phyloP scores from a whole-genome alignment of 345 rosid genomes.

The Boechera divaricarpa region DNA sequence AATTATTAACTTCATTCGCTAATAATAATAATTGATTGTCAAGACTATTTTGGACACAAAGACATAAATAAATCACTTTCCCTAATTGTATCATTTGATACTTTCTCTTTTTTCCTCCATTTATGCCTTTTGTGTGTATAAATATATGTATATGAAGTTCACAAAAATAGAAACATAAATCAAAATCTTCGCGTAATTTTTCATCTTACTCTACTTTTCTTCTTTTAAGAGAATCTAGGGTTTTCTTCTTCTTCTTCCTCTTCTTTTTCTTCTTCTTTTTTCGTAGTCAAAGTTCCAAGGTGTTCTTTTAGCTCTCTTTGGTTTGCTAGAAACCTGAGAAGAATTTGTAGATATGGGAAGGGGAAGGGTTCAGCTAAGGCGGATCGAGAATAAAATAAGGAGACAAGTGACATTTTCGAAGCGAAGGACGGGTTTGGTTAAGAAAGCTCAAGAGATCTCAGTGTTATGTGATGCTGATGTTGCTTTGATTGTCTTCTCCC shows the following conservation, averaged over 20 bases:
- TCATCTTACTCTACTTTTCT: constrained; percentile 23
- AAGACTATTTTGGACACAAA: constrained; percentile 35
- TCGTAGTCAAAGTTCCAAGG: constrained; percentile 10
- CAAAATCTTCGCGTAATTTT: constrained; percentile 5
- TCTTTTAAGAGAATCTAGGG: constrained; percentile 41
- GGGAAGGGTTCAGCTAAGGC: constrained; percentile 94
- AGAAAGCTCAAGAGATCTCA: constrained; percentile 96
- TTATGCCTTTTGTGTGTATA: neutral
- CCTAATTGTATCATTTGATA: constrained; percentile 44
- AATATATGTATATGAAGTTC: constrained; percentile 7
- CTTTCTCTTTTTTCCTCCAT: constrained; percentile 36
- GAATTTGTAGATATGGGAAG: constrained; percentile 68
- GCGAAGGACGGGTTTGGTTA: constrained; percentile 89
- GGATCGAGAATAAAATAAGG: constrained; percentile 99
- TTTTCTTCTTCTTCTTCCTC: neutral
- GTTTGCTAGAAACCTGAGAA: neutral
- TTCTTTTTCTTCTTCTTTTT: neutral
- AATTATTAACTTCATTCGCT: constrained; percentile 13
- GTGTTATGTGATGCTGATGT: constrained; percentile 97
- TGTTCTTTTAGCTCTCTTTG: constrained; percentile 10
- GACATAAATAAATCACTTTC: constrained; percentile 38
- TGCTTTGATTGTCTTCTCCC: constrained; percentile 93
- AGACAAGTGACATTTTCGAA: constrained; percentile 98
- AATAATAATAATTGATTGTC: constrained; percentile 24
- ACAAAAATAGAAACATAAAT: constrained; percentile 30